Evolutionary conservation across 257 asterid genomes (phyloP).

Genomic region (Nicotiana obtusifolia): DNA sequence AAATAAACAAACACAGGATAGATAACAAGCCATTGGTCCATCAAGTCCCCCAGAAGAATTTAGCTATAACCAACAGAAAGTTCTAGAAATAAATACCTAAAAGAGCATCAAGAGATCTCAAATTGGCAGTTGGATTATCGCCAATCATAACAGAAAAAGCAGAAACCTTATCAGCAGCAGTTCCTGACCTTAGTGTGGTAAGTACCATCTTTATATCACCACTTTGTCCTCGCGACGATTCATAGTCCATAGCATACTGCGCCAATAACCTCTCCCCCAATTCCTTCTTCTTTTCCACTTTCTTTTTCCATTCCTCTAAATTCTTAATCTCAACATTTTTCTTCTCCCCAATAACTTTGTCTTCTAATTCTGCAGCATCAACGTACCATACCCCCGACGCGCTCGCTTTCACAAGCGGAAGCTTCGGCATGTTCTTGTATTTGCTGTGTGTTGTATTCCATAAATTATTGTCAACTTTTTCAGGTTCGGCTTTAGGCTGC

Average conservation of each 20-base stretch:
- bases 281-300: conserved; percentile 79
- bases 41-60: neutral
- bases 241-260: conserved; percentile 69
- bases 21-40: neutral
- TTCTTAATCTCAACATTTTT: conserved; percentile 35
- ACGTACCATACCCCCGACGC: conserved; percentile 50
- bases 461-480: neutral
- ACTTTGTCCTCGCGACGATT: conserved; percentile 63
- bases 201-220: conserved; percentile 88
- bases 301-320: conserved; percentile 57
- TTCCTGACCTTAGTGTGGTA: conserved; percentile 87
- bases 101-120: conserved; percentile 73
- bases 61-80: neutral
- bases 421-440: conserved; percentile 59
- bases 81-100: conserved; percentile 45
- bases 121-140: conserved; percentile 79
- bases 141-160: conserved; percentile 87
- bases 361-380: conserved; percentile 73
- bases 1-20: neutral
- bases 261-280: conserved; percentile 72
- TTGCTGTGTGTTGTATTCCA: conserved; percentile 17
- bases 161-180: conserved; percentile 93
- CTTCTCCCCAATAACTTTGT: conserved; percentile 55
- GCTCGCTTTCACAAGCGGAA: conserved; percentile 63
- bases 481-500: conserved; percentile 12